Conservation (phyloP, 495 filamentous ascomycete species). For the Penicillium ochrochloron region DNA sequence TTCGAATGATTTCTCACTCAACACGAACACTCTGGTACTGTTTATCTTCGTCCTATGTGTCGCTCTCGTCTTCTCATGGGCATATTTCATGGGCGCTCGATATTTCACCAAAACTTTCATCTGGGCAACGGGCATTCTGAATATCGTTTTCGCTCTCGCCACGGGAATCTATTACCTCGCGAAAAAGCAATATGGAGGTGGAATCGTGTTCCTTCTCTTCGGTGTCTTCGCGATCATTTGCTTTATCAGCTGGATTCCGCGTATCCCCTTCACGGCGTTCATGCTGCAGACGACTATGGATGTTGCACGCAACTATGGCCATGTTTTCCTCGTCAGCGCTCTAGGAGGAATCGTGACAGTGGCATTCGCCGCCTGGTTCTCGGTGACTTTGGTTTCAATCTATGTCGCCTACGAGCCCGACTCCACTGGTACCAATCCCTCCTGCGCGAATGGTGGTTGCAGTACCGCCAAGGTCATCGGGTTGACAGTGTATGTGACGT, state of each 20-base stretch:
- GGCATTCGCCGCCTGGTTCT: slow-evolving; percentile 72
- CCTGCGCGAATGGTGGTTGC: slow-evolving; percentile 75
- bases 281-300: slow-evolving; percentile 91
- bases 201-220: slow-evolving; percentile 84
- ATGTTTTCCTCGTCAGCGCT: slow-evolving; percentile 84
- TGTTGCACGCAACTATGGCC: slow-evolving; percentile 78
- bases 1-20: slow-evolving; percentile 64
- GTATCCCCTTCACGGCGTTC: slow-evolving; percentile 86
- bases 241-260: slow-evolving; percentile 80
- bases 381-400: slow-evolving; percentile 63
- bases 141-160: slow-evolving; percentile 68
- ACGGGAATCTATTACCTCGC: slow-evolving; percentile 71
- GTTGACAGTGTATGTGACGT: slow-evolving; percentile 82
- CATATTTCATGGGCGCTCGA: slow-evolving; percentile 76
- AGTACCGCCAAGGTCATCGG: slow-evolving; percentile 78
- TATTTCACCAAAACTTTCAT: slow-evolving; percentile 88
- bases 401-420: slow-evolving; percentile 81
- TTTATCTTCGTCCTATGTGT: slow-evolving; percentile 76
- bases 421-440: slow-evolving; percentile 54
- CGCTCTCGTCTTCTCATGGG: slow-evolving; percentile 73
- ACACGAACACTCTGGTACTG: slow-evolving; percentile 84
- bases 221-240: slow-evolving; percentile 79
- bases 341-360: slow-evolving; percentile 76
- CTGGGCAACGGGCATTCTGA: slow-evolving; percentile 78
- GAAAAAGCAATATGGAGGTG: slow-evolving; percentile 74